Percentiles rank a stretch among this genome's conserved stretches.
phyloP scores from a whole-genome alignment of 2,329 filamentous ascomycete genomes.

The Pseudocercospora macadamiae region DNA sequence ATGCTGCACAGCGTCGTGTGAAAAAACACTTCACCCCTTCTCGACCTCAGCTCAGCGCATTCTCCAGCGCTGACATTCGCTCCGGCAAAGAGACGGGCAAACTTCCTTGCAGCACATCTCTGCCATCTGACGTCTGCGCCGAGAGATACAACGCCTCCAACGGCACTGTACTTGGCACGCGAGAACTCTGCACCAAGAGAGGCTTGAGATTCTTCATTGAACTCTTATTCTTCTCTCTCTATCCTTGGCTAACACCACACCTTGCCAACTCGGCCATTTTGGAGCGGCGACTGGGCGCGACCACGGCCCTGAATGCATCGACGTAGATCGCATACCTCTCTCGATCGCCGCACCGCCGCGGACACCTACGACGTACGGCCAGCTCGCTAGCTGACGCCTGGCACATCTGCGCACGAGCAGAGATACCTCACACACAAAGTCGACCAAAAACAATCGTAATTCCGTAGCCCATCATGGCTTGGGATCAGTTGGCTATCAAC shows the following conservation, averaged over 20 bases:
- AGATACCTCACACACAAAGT: background rate
- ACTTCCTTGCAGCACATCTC: conserved; percentile 7
- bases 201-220: conserved; percentile 19
- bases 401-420: background rate
- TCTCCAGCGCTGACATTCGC: no score
- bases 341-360: conserved; percentile 20
- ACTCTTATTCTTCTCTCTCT: background rate
- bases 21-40: no score
- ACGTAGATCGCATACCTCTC: conserved; percentile 8
- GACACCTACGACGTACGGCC: conserved; percentile 22
- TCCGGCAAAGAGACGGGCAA: background rate
- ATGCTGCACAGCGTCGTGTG: no score
- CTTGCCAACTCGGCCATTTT: conserved; percentile 28
- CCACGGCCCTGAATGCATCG: conserved; percentile 27
- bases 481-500: conserved; percentile 82
- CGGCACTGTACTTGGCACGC: conserved; percentile 16
- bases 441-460: background rate
- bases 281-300: conserved; percentile 42
- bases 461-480: conserved; percentile 64
- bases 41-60: no score
- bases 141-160: conserved; percentile 12
- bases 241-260: background rate
- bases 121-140: conserved; percentile 13
- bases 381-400: conserved; percentile 13
- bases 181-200: conserved; percentile 8